Percentiles rank a stretch among this genome's conserved stretches.
Conservation (phyloP, 441 rosid species). For the Syzygium syzygioides region DNA sequence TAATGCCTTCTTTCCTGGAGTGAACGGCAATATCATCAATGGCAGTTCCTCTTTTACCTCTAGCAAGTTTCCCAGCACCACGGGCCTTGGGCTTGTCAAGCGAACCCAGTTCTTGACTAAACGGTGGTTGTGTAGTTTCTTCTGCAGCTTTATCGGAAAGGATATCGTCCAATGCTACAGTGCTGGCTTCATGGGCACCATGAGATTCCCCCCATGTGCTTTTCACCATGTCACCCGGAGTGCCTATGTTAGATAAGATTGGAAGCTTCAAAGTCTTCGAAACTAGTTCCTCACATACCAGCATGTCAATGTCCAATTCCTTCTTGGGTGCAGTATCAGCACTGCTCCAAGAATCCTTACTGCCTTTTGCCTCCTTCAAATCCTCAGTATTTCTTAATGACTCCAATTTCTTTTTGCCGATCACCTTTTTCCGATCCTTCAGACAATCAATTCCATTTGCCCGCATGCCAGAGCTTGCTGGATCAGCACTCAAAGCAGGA, state of each 20-base stretch:
- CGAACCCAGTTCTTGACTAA: constrained; percentile 32
- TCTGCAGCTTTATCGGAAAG: constrained; percentile 25
- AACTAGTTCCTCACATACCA: constrained; percentile 65
- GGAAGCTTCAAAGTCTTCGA: constrained; percentile 69
- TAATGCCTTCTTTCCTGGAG: constrained; percentile 39
- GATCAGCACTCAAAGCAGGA: constrained; percentile 17
- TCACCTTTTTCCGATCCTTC: constrained; percentile 34
- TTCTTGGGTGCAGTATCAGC: constrained; percentile 24
- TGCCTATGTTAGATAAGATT: constrained; percentile 44
- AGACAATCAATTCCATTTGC: constrained; percentile 28
- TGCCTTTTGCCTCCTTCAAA: constrained; percentile 30
- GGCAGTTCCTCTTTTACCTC: constrained; percentile 41
- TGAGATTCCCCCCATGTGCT: constrained; percentile 24
- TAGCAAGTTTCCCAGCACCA: constrained; percentile 42
- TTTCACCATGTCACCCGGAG: constrained; percentile 26
- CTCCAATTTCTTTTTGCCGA: constrained; percentile 36
- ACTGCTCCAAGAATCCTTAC: constrained; percentile 29
- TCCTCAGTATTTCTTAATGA: constrained; percentile 36
- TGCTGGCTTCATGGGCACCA: constrained; percentile 21
- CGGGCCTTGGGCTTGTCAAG: constrained; percentile 40
- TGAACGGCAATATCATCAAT: constrained; percentile 29
- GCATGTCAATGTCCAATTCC: constrained; percentile 35
- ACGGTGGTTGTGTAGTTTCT: constrained; percentile 20
- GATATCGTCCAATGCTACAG: constrained; percentile 21
- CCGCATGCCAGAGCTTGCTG: constrained; percentile 22